Percentiles rank a stretch among this genome's conserved stretches.
Evolutionary conservation across 257 asterid genomes (phyloP).

Genomic region (Henckelia pumila): DNA sequence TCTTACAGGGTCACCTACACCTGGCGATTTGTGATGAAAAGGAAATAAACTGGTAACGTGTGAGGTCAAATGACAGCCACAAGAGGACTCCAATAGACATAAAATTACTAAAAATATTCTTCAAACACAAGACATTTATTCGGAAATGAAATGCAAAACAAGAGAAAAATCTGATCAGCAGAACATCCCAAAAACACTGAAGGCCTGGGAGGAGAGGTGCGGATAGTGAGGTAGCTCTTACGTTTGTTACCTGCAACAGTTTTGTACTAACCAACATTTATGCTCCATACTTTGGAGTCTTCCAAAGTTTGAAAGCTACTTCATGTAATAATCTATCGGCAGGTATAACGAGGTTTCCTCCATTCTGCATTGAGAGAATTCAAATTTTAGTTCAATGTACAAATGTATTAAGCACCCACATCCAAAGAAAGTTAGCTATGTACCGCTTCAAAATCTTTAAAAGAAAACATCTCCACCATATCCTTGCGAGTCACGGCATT

Average conservation of each 20-base stretch:
- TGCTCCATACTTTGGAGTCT: slow-evolving; percentile 97
- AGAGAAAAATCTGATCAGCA: neutral
- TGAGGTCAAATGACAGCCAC: too few species aligned
- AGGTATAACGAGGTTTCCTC: slow-evolving; percentile 74
- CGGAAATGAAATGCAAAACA: neutral
- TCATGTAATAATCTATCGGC: slow-evolving; percentile 84
- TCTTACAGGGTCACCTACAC: too few species aligned
- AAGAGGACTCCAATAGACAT: too few species aligned
- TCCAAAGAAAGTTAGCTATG: neutral
- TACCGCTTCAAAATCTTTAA: slow-evolving; percentile 66
- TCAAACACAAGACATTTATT: too few species aligned
- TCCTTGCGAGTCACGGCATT: slow-evolving; percentile 84
- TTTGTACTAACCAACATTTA: slow-evolving; percentile 30
- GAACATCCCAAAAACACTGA: neutral
- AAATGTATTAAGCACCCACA: neutral
- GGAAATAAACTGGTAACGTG: too few species aligned
- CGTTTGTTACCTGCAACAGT: neutral
- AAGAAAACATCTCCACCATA: slow-evolving; percentile 54
- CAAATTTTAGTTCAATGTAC: slow-evolving; percentile 1
- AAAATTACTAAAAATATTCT: too few species aligned
- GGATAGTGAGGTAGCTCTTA: neutral
- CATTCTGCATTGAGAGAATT: slow-evolving; percentile 44
- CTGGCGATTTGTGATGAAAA: too few species aligned
- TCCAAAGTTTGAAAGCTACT: slow-evolving; percentile 93
- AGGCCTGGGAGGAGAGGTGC: neutral